phyloP scores from a whole-genome alignment of 2,329 filamentous ascomycete genomes.

The Exophiala phaeomuriformis region DNA sequence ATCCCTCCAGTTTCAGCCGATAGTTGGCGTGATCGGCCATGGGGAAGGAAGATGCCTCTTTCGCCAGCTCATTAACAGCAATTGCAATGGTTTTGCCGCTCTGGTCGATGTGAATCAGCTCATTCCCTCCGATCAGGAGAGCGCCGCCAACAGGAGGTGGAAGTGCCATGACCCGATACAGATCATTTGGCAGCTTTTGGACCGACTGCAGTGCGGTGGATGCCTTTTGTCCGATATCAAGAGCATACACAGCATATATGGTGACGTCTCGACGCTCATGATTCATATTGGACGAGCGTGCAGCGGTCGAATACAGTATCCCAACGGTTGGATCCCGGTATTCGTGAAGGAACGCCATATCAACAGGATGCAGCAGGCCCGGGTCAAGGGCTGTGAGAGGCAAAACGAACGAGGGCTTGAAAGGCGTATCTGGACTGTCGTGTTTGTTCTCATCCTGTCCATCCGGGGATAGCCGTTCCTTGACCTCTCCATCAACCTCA shows the following conservation, averaged over 20 bases:
- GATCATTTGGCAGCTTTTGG: constrained; percentile 73
- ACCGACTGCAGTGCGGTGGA: constrained; percentile 91
- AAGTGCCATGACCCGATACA: constrained; percentile 73
- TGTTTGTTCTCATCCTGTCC: constrained; percentile 35
- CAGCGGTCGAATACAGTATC: constrained; percentile 71
- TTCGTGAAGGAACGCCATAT: constrained; percentile 89
- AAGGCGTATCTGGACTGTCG: constrained; percentile 53
- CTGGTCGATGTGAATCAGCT: constrained; percentile 92
- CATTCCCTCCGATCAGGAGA: constrained; percentile 77
- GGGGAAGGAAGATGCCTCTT: constrained; percentile 71
- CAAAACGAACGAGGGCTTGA: constrained; percentile 86
- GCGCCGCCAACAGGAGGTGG: constrained; percentile 83
- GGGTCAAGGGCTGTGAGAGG: constrained; percentile 84
- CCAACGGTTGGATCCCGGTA: constrained; percentile 97
- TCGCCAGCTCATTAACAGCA: constrained; percentile 84
- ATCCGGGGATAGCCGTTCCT: constrained; percentile 38
- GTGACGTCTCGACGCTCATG: constrained; percentile 74
- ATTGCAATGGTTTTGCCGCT: constrained; percentile 88
- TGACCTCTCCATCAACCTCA: constrained; percentile 66
- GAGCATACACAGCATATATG: constrained; percentile 87
- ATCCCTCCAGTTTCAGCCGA: constrained; percentile 71
- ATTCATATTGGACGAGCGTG: constrained; percentile 65
- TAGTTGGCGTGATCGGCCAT: constrained; percentile 81
- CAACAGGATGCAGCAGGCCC: constrained; percentile 76
- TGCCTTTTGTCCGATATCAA: constrained; percentile 86